These are phyloP conservation scores for Grosmannia clavigera DNA, from an alignment of 2,329 filamentous ascomycete species.

Conservation along the genomic window DNA sequence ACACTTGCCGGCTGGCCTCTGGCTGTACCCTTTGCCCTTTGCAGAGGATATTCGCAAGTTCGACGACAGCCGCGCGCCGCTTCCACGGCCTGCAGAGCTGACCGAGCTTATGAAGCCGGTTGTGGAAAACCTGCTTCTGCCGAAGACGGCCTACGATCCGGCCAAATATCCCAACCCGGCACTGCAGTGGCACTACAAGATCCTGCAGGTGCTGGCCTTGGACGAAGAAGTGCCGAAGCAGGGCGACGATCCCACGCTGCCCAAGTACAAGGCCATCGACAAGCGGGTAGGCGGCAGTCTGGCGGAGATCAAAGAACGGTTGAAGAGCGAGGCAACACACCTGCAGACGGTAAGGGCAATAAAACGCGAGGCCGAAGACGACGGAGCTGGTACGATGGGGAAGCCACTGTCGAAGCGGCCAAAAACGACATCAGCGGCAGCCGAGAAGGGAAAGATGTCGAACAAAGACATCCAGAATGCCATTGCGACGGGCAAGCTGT, in stretches of 20 bases:
- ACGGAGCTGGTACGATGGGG: constrained; percentile 22
- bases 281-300: constrained; percentile 76
- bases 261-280: constrained; percentile 76
- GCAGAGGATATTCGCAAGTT: constrained; percentile 79
- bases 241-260: constrained; percentile 63
- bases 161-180: constrained; percentile 81
- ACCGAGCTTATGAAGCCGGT: constrained; percentile 73
- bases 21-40: constrained; percentile 79
- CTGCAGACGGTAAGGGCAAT: constrained; percentile 26
- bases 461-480: constrained; percentile 35
- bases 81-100: constrained; percentile 54
- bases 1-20: constrained; percentile 69
- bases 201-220: constrained; percentile 79
- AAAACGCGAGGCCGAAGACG: constrained; percentile 40
- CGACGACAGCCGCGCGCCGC: constrained; percentile 39
- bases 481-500: constrained; percentile 31
- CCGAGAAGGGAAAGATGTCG: constrained; percentile 21
- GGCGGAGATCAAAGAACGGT: constrained; percentile 58
- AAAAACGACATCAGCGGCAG: constrained; percentile 31
- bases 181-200: constrained; percentile 94
- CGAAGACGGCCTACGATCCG: constrained; percentile 74
- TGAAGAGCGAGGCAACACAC: constrained; percentile 42
- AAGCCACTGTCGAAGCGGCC: constrained; percentile 34
- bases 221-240: constrained; percentile 80
- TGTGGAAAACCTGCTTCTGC: constrained; percentile 77